phyloP scores from a whole-genome alignment of 176 grass and related monocot genomes.

The maize (Zea mays) region DNA sequence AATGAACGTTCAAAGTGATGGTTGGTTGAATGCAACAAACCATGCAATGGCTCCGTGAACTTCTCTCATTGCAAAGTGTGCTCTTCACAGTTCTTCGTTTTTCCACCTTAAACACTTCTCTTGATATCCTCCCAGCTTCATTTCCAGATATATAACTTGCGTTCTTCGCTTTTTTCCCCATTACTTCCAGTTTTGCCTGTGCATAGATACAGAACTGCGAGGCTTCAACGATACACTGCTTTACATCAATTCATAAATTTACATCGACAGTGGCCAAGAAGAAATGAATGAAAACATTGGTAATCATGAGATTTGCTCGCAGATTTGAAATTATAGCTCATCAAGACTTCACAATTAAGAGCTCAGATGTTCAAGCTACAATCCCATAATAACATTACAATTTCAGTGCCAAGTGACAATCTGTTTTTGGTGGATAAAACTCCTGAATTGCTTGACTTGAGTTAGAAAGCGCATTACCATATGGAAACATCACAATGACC shows the following conservation, averaged over 20 bases:
- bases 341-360: background rate
- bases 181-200: slow-evolving; percentile 75
- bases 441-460: background rate
- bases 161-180: slow-evolving; percentile 93
- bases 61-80: slow-evolving; percentile 88
- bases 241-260: slow-evolving; percentile 5
- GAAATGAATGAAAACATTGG: background rate
- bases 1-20: slow-evolving; percentile 1
- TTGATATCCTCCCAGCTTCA: slow-evolving; percentile 78
- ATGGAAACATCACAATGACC: background rate
- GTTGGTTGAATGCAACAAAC: slow-evolving; percentile 43
- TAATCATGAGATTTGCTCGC: background rate
- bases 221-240: slow-evolving; percentile 24
- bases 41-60: slow-evolving; percentile 87
- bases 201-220: slow-evolving; percentile 20
- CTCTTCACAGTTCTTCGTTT: slow-evolving; percentile 80
- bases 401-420: background rate
- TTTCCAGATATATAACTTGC: slow-evolving; percentile 79
- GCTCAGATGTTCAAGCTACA: background rate
- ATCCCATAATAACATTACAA: background rate
- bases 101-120: slow-evolving; percentile 88
- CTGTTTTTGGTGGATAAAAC: background rate
- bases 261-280: background rate
- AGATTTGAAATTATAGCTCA: background rate
- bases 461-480: background rate